Base-by-base conservation (phyloP, 2,329 filamentous ascomycete genomes). In the Mycosphaerella arachidis region DNA sequence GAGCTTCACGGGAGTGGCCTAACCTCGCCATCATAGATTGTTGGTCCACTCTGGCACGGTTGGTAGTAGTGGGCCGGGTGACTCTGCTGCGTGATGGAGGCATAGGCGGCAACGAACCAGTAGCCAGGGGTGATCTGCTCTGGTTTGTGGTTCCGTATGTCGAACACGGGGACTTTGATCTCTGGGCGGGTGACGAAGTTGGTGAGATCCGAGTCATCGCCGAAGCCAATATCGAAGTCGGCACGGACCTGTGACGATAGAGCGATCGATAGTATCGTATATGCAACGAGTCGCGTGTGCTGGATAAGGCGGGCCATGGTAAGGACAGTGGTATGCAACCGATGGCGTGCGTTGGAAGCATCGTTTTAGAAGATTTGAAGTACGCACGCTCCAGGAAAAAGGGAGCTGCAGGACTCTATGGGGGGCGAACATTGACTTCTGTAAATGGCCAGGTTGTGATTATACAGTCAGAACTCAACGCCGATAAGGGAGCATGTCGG, bases 91-190 rank as follows among this genome's bases (percentile, higher is more conserved):
- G 13, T 18, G 37, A 61, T 46, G 13, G 40, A 20, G 18, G 37
- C 48, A 33, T 66, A 65, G 1, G 63, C 58, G 1, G 58, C 58
- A 27, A 63, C 33, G 24, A 66, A 63, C 43, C 61, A 57, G 35
- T 63, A 64, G 27, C 64, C 64, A 18, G 62, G 62, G 12, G 56
- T 20, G 9, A 60, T 20, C 13, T 27, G 27, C 16, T 61, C 60
- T n/a, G 56, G 20, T 13, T 60, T 46, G 33, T 61, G 54, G 4
- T 62, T 40, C 1, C 55, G 57, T 9, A 65, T 52, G 16, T 60
- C 90, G 87, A 43, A 91, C 71, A 29, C 30, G 4, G 62, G 62
- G 3, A 63, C 54, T 74, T 73, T 55, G 55, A 57, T 61, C n/a
- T 57, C 58, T n/a, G 58, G 55, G 10, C 53, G 52, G 31, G 53